Evolutionary conservation across 2,329 filamentous ascomycete genomes (phyloP).

Genomic region (Fusarium heterosporum): DNA sequence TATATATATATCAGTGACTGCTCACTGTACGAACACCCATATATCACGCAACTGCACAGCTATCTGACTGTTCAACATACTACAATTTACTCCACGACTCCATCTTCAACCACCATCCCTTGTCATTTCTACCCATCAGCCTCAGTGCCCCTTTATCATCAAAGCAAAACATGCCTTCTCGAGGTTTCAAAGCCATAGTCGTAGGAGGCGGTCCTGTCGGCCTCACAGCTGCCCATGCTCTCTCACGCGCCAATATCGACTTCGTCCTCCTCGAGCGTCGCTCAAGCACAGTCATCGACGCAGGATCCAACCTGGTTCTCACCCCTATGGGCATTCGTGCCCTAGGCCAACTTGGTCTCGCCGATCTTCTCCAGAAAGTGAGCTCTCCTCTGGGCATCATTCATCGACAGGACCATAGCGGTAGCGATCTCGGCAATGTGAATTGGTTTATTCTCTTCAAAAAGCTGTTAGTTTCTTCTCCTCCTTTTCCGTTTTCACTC

Average conservation of each 20-base stretch:
- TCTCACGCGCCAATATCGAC: constrained; percentile 50
- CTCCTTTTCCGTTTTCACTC: fast-evolving
- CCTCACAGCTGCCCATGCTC: constrained; percentile 44
- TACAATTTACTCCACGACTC: neutral
- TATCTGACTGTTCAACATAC: too few species aligned
- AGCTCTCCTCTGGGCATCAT: constrained; percentile 42
- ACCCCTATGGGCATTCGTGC: constrained; percentile 46
- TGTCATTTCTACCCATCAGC: neutral
- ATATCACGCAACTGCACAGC: too few species aligned
- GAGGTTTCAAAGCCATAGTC: constrained; percentile 42
- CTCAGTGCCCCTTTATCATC: neutral
- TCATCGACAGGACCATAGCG: constrained; percentile 45
- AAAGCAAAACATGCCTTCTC: neutral
- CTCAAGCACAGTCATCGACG: constrained; percentile 44
- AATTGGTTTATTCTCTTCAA: constrained; percentile 40
- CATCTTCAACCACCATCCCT: neutral
- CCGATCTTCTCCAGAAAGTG: constrained; percentile 34
- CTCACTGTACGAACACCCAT: neutral
- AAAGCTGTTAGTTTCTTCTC: constrained; percentile 39
- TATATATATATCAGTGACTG: neutral
- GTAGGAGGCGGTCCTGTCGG: constrained; percentile 48
- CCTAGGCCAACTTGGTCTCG: constrained; percentile 52
- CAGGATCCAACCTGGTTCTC: constrained; percentile 50
- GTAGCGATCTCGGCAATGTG: constrained; percentile 43
- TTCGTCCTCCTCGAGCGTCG: constrained; percentile 55